Evolutionary conservation across 1,284 basidiomycete species (phyloP), one percentile per base, ranked within the genome.

Genomic region (Caloboletus firmus): DNA sequence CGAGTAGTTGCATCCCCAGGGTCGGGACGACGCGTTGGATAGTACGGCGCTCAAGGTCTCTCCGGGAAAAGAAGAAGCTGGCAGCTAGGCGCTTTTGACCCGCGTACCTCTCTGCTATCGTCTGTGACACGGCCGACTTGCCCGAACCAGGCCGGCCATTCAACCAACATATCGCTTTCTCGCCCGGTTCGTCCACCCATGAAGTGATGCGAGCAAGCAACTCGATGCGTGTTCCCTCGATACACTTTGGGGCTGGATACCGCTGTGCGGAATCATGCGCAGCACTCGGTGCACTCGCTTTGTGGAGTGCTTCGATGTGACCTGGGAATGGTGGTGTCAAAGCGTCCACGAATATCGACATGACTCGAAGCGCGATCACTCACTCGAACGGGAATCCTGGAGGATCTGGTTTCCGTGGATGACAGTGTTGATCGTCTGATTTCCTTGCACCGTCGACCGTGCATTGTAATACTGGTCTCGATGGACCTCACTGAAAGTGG

Each of bases 401-500:
- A 61, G 44, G 12, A 64, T 37, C 44, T 67, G 64, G 55, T 65
- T 61, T 22, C 62, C 64, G 11, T 65, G 55, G 4, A 64, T 48
- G 45, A 64, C 47, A 5, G 63, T 63, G n/a, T 63, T 64, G 24
- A 60, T 36, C 1, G 57, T 60, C 20, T 56, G 48, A 40, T 60
- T 52, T 1, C 62, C 62, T 9, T 61, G 55, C 11, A 65, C 45
- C 1, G 28, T 43, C 10, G 42, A 12, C n/a, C 17, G 28, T 12
- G 17, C 26, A 30, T 30, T 30, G 42, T 43, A 30, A 20, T 42
- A 31, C 20, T 66, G 62, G 32, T 66, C 59, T 28, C 54, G 54
- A 34, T 63, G 63, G 30, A 63, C 63, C 18, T 63, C 62, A 31
- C n/a, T 65, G 40, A 63, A 63, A 7, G 58, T 63, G 5, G 63